phyloP scores from a whole-genome alignment of 140 eudicot species.

The Oenanthe javanica region DNA sequence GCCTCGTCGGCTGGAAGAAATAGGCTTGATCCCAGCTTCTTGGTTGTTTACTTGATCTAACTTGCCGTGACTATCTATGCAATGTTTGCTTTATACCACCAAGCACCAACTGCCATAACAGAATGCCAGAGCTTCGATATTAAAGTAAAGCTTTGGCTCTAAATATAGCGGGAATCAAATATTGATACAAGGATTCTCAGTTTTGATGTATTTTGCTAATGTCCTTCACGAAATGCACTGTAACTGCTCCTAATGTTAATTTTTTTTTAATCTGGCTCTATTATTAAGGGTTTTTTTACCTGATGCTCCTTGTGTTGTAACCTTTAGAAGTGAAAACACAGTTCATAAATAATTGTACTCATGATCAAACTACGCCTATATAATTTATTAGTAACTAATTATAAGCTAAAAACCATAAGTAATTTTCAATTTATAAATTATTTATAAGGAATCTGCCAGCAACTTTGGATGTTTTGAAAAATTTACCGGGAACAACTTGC shows the following conservation, averaged over 20 bases:
- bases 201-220: neutral
- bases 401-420: too few species aligned
- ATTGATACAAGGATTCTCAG: neutral
- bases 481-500: too few species aligned
- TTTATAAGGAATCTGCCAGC: too few species aligned
- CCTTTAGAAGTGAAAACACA: too few species aligned
- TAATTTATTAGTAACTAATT: too few species aligned
- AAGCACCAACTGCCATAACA: neutral
- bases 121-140: neutral
- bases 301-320: neutral
- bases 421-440: too few species aligned
- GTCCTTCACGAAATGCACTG: neutral
- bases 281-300: neutral
- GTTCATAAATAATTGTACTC: too few species aligned
- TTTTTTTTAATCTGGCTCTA: neutral
- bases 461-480: too few species aligned
- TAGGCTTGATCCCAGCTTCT: neutral
- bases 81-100: neutral
- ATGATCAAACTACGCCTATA: too few species aligned
- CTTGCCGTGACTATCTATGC: neutral
- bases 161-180: neutral
- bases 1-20: slow-evolving; percentile 2
- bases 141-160: neutral
- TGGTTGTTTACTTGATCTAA: neutral
- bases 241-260: neutral